Evolutionary conservation across 2,329 filamentous ascomycete genomes (phyloP).

Genomic region (Cordyceps tenuipes): DNA sequence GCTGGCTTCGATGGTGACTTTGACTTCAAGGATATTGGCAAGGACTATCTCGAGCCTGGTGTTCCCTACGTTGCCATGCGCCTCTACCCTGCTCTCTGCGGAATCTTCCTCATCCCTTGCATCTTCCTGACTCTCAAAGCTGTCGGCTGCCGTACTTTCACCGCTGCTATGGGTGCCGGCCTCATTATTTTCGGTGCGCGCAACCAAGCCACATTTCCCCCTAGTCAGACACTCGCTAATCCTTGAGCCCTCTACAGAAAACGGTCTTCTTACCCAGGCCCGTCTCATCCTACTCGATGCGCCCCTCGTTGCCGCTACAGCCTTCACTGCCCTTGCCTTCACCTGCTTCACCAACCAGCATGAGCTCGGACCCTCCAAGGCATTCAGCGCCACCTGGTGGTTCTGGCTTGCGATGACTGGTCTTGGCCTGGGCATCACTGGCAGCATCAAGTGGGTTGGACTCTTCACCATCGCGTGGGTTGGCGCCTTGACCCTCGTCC

Average conservation of each 20-base stretch:
- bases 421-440: conserved; percentile 77
- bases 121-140: conserved; percentile 95
- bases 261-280: conserved; percentile 89
- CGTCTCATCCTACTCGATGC: conserved; percentile 94
- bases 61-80: conserved; percentile 98
- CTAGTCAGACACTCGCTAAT: conserved; percentile 19
- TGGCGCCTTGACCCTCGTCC: conserved; percentile 77
- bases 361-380: conserved; percentile 79
- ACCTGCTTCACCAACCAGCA: conserved; percentile 94
- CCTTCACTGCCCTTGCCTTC: conserved; percentile 83
- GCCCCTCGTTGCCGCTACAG: conserved; percentile 86
- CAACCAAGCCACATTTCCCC: neutral
- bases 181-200: conserved; percentile 83
- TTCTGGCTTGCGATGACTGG: conserved; percentile 91
- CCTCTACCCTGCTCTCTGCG: conserved; percentile 80
- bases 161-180: conserved; percentile 72
- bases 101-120: conserved; percentile 77
- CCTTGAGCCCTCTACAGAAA: conserved; percentile 53
- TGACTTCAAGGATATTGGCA: conserved; percentile 99
- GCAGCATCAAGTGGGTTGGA: conserved; percentile 98
- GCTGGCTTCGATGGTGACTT: conserved; percentile 93
- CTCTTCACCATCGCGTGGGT: conserved; percentile 99
- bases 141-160: conserved; percentile 77
- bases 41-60: conserved; percentile 89
- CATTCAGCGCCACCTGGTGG: conserved; percentile 91